phyloP scores from a whole-genome alignment of 805 yeast species.

The Saturnispora diversa region DNA sequence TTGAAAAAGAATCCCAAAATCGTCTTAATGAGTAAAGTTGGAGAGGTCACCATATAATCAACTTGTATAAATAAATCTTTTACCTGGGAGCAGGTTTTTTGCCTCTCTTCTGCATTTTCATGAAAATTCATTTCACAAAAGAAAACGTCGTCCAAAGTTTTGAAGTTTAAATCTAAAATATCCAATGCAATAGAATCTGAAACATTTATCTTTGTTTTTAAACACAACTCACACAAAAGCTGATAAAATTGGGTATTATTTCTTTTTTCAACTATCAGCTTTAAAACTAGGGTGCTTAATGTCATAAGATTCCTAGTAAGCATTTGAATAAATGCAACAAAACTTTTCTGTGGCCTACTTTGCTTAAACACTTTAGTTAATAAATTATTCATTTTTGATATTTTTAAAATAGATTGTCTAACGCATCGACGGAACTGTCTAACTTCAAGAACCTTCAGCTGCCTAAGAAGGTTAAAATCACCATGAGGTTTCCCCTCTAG shows the following conservation, averaged over 20 bases:
- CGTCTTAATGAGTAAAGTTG: conserved; percentile 18
- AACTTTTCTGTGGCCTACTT: conserved; percentile 15
- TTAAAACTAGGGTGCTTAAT: conserved; percentile 15
- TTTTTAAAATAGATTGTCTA: conserved; percentile 14
- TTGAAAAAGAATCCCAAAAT: conserved; percentile 26
- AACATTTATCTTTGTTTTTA: not conserved
- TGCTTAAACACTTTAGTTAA: conserved; percentile 11
- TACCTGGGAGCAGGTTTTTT: no score
- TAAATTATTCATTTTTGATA: conserved; percentile 19
- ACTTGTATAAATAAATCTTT: conserved; percentile 10
- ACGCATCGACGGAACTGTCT: conserved; percentile 18
- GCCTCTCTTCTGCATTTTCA: not conserved
- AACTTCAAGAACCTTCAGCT: conserved; percentile 14
- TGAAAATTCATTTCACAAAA: conserved; percentile 4
- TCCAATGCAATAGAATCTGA: conserved; percentile 11
- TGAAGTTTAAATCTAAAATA: conserved; percentile 7
- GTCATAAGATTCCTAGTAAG: conserved; percentile 16
- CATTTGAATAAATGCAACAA: conserved; percentile 21
- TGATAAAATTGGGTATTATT: not conserved
- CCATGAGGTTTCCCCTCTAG: not conserved
- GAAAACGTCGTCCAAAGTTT: conserved; percentile 8
- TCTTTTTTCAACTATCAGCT: conserved; percentile 9
- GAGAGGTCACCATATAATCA: conserved; percentile 15
- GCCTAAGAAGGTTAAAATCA: conserved; percentile 7
- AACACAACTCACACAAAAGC: not conserved